phyloP scores from a whole-genome alignment of 495 filamentous ascomycete genomes.

The Lasiosphaeria miniovina region DNA sequence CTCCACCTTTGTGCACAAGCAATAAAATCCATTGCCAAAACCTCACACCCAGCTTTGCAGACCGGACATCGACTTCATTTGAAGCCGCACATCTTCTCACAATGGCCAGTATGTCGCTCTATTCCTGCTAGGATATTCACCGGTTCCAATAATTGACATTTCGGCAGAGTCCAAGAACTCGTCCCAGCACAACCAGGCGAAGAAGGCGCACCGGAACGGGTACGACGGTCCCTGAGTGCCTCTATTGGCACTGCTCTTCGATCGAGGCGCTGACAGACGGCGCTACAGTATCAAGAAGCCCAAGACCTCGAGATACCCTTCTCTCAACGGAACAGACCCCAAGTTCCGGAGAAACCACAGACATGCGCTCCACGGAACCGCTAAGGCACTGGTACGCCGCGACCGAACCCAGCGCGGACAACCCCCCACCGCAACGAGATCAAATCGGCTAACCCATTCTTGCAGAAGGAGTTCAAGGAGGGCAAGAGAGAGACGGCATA shows the following conservation, averaged over 20 bases:
- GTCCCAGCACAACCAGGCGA: conserved; percentile 94
- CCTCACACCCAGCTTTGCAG: conserved; percentile 20
- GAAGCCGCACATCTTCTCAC: conserved; percentile 38
- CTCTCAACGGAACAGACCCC: conserved; percentile 96
- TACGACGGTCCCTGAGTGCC: conserved; percentile 43
- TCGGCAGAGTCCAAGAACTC: conserved; percentile 93
- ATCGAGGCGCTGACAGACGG: conserved; percentile 18
- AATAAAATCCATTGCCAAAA: conserved; percentile 22
- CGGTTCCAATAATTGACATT: conserved; percentile 20
- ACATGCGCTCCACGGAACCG: conserved; percentile 97
- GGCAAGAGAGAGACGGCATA: conserved; percentile 92
- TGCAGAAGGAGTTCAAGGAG: conserved; percentile 95
- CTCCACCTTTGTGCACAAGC: conserved; percentile 28
- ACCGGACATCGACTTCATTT: conserved; percentile 24
- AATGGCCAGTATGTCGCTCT: conserved; percentile 49
- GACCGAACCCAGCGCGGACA: not conserved
- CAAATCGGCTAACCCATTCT: conserved; percentile 44
- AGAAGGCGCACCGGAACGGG: conserved; percentile 98
- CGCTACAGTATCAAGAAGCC: conserved; percentile 95
- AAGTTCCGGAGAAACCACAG: conserved; percentile 99
- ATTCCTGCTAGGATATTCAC: not conserved
- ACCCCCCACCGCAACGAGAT: not conserved
- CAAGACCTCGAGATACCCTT: conserved; percentile 97
- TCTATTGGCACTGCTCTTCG: not conserved
- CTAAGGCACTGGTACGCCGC: conserved; percentile 87